Evolutionary conservation across 495 filamentous ascomycete genomes (phyloP), one percentile per base, ranked within the genome.

Genomic region (Massariosphaeria phaeospora): DNA sequence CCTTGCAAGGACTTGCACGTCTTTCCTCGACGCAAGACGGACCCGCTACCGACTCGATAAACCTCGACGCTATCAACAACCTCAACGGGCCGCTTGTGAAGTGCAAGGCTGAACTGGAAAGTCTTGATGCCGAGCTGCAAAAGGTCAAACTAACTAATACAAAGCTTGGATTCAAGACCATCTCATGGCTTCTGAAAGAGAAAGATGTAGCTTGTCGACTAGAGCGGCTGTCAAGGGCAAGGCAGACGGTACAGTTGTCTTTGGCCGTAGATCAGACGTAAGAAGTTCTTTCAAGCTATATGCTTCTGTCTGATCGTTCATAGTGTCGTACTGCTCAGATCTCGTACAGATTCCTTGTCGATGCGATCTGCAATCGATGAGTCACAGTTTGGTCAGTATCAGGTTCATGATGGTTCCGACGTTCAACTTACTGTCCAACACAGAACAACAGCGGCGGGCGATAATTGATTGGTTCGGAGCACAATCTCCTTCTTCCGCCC

Each of bases 391-490:
- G 7, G 29, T 33, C 29, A 33, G 11, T 4, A 10, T 11, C 44
- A 48, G 27, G n/a, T n/a, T n/a, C n/a, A n/a, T 10, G 10, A 6
- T 30, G 27, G 30, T 17, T 38, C 18, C 20, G 21, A 26, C 20
- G 46, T 26, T 15, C 9, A 13, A 49, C 17, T 17, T n/a, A 33
- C 8, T 21, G 13, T 23, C 46, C 13, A 12, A 17, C 27, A 13
- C 2, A 40, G 48, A 51, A 27, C 13, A 40, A 4, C 3, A 51
- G 30, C 36, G 49, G 11, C 24, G 27, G 2, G 20, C 36, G 17
- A 52, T 52, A 33, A 30, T 52, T n/a, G 15, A 44, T 3, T 52
- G 49, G 49, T 39, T 52, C n/a, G 36, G 36, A 9, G 13, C 38
- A 29, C 26, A 36, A 23, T 43, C 23, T 21, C 38, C 36, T 9